Evolutionary conservation across 257 asterid species (phyloP).

Genomic region (Gentiana macrophylla): DNA sequence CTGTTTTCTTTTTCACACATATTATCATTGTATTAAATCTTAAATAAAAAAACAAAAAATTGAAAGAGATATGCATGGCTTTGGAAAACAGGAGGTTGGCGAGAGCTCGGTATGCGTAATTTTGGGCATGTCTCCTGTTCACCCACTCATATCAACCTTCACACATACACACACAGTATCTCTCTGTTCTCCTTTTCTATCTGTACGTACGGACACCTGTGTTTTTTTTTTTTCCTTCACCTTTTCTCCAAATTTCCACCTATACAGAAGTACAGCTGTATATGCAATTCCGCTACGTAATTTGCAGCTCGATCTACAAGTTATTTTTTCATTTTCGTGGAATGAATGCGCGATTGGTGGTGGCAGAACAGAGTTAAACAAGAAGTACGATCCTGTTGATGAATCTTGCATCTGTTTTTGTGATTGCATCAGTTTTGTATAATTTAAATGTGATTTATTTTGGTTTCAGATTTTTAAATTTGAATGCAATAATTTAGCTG

Average conservation of each 20-base stretch:
- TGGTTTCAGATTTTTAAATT: conserved; percentile 11
- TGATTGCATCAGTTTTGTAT: conserved; percentile 15
- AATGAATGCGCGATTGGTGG: too few species aligned
- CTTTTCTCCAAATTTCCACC: not conserved
- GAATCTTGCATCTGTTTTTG: not conserved
- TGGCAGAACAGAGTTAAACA: conserved; percentile 14
- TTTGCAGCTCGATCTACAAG: conserved; percentile 48
- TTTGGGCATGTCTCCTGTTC: conserved; percentile 39
- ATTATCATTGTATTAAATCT: too few species aligned
- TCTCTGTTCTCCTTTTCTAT: not conserved
- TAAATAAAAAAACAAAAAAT: too few species aligned
- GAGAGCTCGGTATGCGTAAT: conserved; percentile 29
- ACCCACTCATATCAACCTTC: not conserved
- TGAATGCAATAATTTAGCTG: conserved; percentile 43
- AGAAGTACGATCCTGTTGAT: not conserved
- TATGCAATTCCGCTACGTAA: conserved; percentile 12
- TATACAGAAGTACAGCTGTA: conserved; percentile 10
- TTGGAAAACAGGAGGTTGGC: not conserved
- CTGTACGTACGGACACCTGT: not conserved
- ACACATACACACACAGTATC: conserved; percentile 4
- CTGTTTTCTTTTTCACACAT: too few species aligned
- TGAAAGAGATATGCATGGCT: too few species aligned
- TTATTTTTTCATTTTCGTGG: conserved; percentile 2
- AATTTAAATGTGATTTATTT: not conserved
- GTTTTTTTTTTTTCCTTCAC: too few species aligned